Evolutionary conservation across 805 yeast species (phyloP).

Genomic region (Candida gorgasii): DNA sequence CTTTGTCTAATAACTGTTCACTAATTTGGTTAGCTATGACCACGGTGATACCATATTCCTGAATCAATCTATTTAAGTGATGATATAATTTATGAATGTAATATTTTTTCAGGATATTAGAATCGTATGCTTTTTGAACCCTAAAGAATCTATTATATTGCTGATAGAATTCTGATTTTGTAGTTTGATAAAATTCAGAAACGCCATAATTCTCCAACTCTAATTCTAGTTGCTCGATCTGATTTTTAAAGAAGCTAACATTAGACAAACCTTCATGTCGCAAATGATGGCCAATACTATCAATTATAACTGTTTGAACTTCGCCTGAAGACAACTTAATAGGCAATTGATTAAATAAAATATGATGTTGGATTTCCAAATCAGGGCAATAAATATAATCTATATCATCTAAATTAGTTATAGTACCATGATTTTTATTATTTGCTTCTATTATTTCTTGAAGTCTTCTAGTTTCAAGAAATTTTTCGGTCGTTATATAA

Average conservation of each 20-base stretch:
- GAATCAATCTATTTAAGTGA: slow-evolving; percentile 51
- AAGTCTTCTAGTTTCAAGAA: slow-evolving; percentile 65
- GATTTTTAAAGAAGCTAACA: slow-evolving; percentile 32
- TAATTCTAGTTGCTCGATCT: slow-evolving; percentile 13
- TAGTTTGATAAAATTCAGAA: slow-evolving; percentile 14
- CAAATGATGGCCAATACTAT: slow-evolving; percentile 81
- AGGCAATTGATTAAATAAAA: slow-evolving; percentile 69
- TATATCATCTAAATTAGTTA: slow-evolving; percentile 26
- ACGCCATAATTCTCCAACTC: slow-evolving; percentile 9
- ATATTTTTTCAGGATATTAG: slow-evolving; percentile 39
- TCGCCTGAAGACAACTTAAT: slow-evolving; percentile 35
- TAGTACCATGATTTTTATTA: slow-evolving; percentile 11
- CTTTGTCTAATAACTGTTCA: slow-evolving; percentile 45
- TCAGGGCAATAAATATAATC: slow-evolving; percentile 60
- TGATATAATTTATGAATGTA: slow-evolving; percentile 46
- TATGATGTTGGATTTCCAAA: slow-evolving; percentile 72
- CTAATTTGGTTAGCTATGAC: slow-evolving; percentile 81
- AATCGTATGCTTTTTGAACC: slow-evolving; percentile 24
- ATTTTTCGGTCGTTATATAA: slow-evolving; percentile 78
- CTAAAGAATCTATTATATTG: slow-evolving; percentile 24
- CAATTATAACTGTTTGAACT: slow-evolving; percentile 57
- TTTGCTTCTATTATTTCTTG: slow-evolving; percentile 21
- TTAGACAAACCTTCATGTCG: slow-evolving; percentile 52
- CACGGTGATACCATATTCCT: slow-evolving; percentile 52
- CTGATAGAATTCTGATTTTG: slow-evolving; percentile 18